Evolutionary conservation across 306 rosid genomes (phyloP), one percentile per base, ranked within the genome.

Genomic region (Astragalus membranaceus): DNA sequence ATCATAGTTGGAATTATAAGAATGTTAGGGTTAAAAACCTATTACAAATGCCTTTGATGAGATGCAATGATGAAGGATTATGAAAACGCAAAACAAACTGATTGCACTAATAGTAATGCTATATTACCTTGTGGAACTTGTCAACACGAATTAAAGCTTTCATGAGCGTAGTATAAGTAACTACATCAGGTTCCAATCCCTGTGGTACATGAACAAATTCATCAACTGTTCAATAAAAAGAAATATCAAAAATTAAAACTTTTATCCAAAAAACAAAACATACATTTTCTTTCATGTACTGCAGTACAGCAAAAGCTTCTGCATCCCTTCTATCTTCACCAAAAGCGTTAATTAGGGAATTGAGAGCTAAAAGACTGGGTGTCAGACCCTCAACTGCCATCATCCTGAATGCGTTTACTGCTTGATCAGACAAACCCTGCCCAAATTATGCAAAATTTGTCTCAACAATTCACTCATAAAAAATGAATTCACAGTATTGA

Each of bases 161-260:
- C 96, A 92, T 92, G 20, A 92, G 96, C 0, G 98, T 92, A n/a
- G 98, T 92, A 74, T 86, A 92, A n/a, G 98, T 88, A 39, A 92
- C 82, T 50, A 92, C 98, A 76, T 92, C 98, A 60, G 96, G 93
- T 75, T 90, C 86, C 75, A 93, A 61, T 33, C 64, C 85, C 96
- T 92, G 96, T 85, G 78, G 71, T 79, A 41, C 56, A 54, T 23
- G 64, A 80, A 73, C 72, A 76, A 73, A 37, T 37, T 12, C 48
- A 54, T 54, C 1, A 75, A 17, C 55, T 13, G 52, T 33, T 75
- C 2, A 1, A 26, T 26, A 26, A 3, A 26, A 26, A 26, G 4
- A 26, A 26, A 3, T 26, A 55, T 52, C 53, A 61, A 53, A 44
- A 29, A 30, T n/a, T 23, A 35, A 26, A 48, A 44, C 32, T 1